These are phyloP conservation scores for Trichoderma sp. DNA, from an alignment of 2,329 filamentous ascomycete species.

Conservation along the genomic window DNA sequence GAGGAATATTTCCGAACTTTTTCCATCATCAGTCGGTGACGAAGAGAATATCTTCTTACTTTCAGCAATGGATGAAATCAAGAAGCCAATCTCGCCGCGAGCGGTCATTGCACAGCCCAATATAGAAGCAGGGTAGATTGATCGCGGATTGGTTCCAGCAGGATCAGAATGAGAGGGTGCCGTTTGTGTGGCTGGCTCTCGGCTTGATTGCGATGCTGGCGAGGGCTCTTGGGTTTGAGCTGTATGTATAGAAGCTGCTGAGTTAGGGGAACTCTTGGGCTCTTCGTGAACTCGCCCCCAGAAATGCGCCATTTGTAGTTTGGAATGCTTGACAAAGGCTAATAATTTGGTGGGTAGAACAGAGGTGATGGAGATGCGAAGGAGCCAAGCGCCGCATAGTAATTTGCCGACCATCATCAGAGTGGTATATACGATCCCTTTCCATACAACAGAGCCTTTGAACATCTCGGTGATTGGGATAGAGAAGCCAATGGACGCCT, in stretches of 20 bases:
- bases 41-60: conserved; percentile 17
- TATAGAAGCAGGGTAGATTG: conserved; percentile 19
- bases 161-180: background rate
- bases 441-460: conserved; percentile 63
- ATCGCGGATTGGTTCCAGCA: background rate
- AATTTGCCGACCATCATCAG: conserved; percentile 69
- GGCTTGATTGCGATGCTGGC: background rate
- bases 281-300: background rate
- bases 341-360: background rate
- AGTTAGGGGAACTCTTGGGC: background rate
- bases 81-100: conserved; percentile 23
- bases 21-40: background rate
- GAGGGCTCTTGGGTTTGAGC: background rate
- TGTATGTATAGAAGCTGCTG: background rate
- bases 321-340: background rate
- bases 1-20: conserved; percentile 16
- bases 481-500: conserved; percentile 69
- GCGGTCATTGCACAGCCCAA: conserved; percentile 22
- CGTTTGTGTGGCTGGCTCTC: background rate
- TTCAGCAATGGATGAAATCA: conserved; percentile 23
- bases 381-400: conserved; percentile 60
- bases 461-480: conserved; percentile 76
- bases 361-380: conserved; percentile 29
- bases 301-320: background rate
- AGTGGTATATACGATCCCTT: conserved; percentile 68